Conservation (phyloP, 345 rosid species). For the Heritiera littoralis region DNA sequence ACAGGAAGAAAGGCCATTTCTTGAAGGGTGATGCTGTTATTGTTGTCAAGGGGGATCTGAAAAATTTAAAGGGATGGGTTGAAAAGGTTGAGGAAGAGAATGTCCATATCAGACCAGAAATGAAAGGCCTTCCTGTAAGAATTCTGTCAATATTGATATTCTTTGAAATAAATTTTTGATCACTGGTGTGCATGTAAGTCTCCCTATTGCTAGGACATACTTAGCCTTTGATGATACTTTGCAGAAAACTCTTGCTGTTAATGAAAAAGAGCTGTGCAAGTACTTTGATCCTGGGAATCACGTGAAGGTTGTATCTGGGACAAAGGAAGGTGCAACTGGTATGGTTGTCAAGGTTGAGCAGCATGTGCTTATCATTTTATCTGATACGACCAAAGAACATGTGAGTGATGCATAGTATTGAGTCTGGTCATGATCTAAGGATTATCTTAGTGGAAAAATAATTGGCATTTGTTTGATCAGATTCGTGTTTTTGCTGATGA, state of each 20-base stretch:
- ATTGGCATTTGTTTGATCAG: slow-evolving; percentile 40
- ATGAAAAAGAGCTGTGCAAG: slow-evolving; percentile 87
- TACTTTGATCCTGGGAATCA: slow-evolving; percentile 97
- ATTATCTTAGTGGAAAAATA: slow-evolving; percentile 1
- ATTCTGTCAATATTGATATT: slow-evolving; percentile 15
- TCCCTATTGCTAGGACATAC: neutral
- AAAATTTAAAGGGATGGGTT: slow-evolving; percentile 93
- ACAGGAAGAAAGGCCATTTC: slow-evolving; percentile 96
- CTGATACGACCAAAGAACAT: slow-evolving; percentile 93
- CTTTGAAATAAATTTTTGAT: neutral
- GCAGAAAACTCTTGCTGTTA: slow-evolving; percentile 85
- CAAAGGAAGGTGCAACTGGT: slow-evolving; percentile 96
- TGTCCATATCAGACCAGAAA: slow-evolving; percentile 81
- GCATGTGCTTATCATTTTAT: slow-evolving; percentile 81
- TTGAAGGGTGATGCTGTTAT: slow-evolving; percentile 98
- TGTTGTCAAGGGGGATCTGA: slow-evolving; percentile 89
- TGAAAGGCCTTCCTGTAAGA: slow-evolving; percentile 94
- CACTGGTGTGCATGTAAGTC: slow-evolving; percentile 3
- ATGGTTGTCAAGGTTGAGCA: slow-evolving; percentile 98
- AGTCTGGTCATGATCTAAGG: neutral
- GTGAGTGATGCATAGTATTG: slow-evolving; percentile 41
- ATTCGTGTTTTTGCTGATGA: slow-evolving; percentile 89
- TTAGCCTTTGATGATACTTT: slow-evolving; percentile 22
- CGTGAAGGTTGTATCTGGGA: slow-evolving; percentile 91
- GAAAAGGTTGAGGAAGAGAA: slow-evolving; percentile 98